Evolutionary conservation across 2,329 filamentous ascomycete species (phyloP).

Genomic region (Fusarium hostae): DNA sequence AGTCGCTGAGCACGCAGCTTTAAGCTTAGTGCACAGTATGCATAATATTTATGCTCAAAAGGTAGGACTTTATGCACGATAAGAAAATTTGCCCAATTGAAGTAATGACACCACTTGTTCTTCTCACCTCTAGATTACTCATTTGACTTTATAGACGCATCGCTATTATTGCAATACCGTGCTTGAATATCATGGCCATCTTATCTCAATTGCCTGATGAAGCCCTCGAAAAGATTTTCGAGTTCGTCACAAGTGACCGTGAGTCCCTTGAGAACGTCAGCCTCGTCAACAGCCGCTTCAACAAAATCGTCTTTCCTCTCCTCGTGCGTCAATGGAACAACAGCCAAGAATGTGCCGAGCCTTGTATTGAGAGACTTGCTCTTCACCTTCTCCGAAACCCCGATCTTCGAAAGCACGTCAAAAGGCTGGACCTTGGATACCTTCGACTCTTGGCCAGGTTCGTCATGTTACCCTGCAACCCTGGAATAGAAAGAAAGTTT

Average conservation of each 20-base stretch:
- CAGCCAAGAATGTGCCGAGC: background rate
- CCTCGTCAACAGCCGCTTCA: background rate
- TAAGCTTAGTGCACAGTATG: background rate
- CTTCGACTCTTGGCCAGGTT: background rate
- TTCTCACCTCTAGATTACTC: background rate
- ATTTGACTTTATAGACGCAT: no score
- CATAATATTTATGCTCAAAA: rapidly evolving
- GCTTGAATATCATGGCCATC: rapidly evolving
- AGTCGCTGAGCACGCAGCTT: no score
- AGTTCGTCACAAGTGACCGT: rapidly evolving
- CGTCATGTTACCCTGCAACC: background rate
- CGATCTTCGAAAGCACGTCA: rapidly evolving
- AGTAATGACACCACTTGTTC: background rate
- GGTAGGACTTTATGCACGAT: background rate
- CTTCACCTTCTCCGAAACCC: background rate
- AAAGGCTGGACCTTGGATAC: background rate
- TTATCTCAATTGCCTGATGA: background rate
- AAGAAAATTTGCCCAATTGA: background rate
- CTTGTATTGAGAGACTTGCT: background rate
- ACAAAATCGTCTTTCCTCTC: background rate
- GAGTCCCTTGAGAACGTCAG: background rate
- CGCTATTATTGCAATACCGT: background rate
- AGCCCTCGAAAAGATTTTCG: background rate
- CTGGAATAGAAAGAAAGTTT: background rate
- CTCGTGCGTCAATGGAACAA: background rate